Conservation (phyloP, 2,329 filamentous ascomycete species). For the Epichloe amarillans region DNA sequence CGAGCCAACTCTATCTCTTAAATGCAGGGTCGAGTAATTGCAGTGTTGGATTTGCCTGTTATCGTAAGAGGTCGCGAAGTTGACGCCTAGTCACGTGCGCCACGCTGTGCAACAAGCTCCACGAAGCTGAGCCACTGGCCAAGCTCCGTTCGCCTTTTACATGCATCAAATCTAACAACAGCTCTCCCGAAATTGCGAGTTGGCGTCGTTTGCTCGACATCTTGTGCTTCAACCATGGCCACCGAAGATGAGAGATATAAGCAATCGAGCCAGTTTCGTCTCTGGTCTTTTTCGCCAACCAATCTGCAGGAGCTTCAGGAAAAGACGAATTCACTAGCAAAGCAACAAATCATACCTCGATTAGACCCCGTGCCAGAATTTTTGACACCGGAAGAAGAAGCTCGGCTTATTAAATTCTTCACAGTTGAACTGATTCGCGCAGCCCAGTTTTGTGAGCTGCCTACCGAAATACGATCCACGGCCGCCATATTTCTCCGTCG, state of each 20-base stretch:
- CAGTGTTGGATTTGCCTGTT: too few relatives aligned
- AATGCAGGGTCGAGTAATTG: too few relatives aligned
- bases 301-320: constrained; percentile 58
- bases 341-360: constrained; percentile 42
- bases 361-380: constrained; percentile 56
- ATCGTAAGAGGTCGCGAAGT: neutral
- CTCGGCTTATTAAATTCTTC: constrained; percentile 69
- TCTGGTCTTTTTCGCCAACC: constrained; percentile 80
- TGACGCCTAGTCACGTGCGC: constrained; percentile 8
- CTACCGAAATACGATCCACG: constrained; percentile 44
- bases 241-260: constrained; percentile 88
- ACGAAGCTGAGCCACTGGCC: neutral
- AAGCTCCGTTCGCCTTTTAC: neutral
- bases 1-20: neutral
- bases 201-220: neutral
- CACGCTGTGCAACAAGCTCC: neutral
- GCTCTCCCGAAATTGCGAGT: neutral
- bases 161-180: too few relatives aligned
- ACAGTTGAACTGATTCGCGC: constrained; percentile 44
- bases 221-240: constrained; percentile 36
- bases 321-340: constrained; percentile 67
- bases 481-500: constrained; percentile 82
- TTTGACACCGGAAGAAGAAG: constrained; percentile 72
- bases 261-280: constrained; percentile 74
- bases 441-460: constrained; percentile 38